Base-by-base conservation (phyloP, 768 basidiomycete genomes). In the Fistulinella prunicolor region DNA sequence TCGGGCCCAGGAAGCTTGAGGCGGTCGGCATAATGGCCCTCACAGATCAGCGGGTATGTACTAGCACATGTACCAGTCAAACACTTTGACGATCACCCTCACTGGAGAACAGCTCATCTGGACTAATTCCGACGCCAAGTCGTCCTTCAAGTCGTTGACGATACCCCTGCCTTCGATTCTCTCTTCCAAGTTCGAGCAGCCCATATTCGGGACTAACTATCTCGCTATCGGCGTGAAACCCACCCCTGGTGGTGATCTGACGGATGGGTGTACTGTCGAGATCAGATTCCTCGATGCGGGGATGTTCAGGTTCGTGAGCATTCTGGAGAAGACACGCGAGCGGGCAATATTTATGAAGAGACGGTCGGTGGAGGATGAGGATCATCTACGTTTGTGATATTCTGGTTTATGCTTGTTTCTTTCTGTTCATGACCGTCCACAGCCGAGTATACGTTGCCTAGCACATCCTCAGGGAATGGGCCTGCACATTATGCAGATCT, bases 261-360 rank as follows among this genome's bases (percentile, higher is more conserved):
- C 78, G 0, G 67, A 76, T 2, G 85, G 85, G 2, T 85, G 85
- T 13, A 76, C 65, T 43, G 78, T 76, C 3, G 86, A 89, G 65
- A 68, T 90, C 34, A 78, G 87, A 46, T 77, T 87, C 62, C 79
- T 76, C 62, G 76, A 86, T 60, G 73, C 76, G 37, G 77, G 80
- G 12, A 80, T 89, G 73, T 88, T 89, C 58, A 74, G 81, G 61
- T 92, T 92, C 56, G 80, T 84, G 30, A 79, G 77, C 40, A 64
- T 80, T 21, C 66, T 92, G 44, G 86, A 88, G 69, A 90, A 90
- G 73, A 80, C 85, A 28, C 77, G 88, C 42, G 87, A 90, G 69
- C 71, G 78, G 39, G 81, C 81, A 14, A 79, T 88, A 42, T 87
- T 83, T 56, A 88, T 89, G 87, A 82, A 73, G 62, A 71, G 85